Percentiles rank a stretch among this genome's conserved stretches.
Conservation (phyloP, 1,139 yeast genomes). For the Eremothecium sinecaudum region DNA sequence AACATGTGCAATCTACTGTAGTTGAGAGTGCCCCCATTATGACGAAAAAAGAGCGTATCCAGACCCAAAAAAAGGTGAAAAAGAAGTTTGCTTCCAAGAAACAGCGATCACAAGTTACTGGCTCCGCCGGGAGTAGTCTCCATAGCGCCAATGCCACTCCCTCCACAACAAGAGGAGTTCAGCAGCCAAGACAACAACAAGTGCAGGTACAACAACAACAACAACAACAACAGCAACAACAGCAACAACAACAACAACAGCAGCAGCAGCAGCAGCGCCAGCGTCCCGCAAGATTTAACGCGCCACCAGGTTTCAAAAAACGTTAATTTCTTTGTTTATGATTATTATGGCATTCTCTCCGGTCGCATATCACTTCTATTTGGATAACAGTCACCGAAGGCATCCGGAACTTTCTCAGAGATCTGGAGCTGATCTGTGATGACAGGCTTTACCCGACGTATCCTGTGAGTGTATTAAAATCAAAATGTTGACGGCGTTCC, state of each 20-base stretch:
- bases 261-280: slow-evolving; percentile 13
- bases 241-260: slow-evolving; percentile 6
- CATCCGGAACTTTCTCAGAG: no score
- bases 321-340: no score
- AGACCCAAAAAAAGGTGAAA: slow-evolving; percentile 18
- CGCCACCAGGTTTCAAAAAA: slow-evolving; percentile 37
- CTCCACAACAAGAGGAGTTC: slow-evolving; percentile 9
- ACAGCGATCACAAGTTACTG: slow-evolving; percentile 12
- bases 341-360: no score
- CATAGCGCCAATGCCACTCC: slow-evolving; percentile 22
- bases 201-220: slow-evolving; percentile 5
- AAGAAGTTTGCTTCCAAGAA: slow-evolving; percentile 22
- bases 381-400: no score
- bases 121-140: slow-evolving; percentile 14
- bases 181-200: slow-evolving; percentile 7
- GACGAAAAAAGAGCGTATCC: slow-evolving; percentile 37
- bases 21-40: slow-evolving; percentile 64
- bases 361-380: no score
- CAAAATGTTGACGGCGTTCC: no score
- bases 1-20: slow-evolving; percentile 71
- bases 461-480: no score
- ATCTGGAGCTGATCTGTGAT: no score
- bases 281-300: slow-evolving; percentile 33
- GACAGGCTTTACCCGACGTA: no score
- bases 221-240: slow-evolving; percentile 9